These are phyloP conservation scores for Secale cereale DNA, from an alignment of 176 grass and related monocot genomes.

Conservation along the genomic window DNA sequence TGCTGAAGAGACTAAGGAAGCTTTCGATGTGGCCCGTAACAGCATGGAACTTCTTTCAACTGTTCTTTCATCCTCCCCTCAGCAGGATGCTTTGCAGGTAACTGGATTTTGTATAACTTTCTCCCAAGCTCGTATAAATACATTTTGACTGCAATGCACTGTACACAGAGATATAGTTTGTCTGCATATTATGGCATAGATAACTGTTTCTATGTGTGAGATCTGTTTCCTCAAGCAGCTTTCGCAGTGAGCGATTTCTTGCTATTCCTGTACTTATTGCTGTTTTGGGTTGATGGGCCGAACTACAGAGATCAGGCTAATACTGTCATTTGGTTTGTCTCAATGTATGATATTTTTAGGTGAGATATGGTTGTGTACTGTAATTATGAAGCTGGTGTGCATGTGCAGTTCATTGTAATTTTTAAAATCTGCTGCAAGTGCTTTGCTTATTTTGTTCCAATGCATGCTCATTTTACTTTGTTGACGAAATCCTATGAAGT, in stretches of 20 bases:
- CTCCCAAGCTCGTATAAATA: background rate
- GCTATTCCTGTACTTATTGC: background rate
- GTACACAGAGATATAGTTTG: background rate
- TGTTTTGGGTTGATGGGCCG: background rate
- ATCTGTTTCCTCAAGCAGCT: background rate
- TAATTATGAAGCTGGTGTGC: background rate
- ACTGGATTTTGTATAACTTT: conserved; percentile 27
- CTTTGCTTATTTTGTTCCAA: background rate
- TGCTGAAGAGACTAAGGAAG: conserved; percentile 75
- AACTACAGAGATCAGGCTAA: background rate
- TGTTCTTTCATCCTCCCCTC: conserved; percentile 89
- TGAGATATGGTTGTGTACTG: background rate
- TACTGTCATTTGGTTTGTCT: background rate
- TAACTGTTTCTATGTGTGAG: background rate
- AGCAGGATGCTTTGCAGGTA: conserved; percentile 94
- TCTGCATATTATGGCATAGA: background rate
- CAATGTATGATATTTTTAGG: background rate
- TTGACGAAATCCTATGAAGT: too few species aligned
- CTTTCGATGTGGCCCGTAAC: conserved; percentile 88
- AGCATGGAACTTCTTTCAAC: conserved; percentile 90
- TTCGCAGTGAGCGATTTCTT: background rate
- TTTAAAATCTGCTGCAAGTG: background rate
- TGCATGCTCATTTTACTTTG: background rate
- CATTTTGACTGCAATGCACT: background rate
- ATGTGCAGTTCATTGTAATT: background rate